Base-by-base conservation (phyloP, 148 eudicot genomes). In the Chenopodium berlandieri region DNA sequence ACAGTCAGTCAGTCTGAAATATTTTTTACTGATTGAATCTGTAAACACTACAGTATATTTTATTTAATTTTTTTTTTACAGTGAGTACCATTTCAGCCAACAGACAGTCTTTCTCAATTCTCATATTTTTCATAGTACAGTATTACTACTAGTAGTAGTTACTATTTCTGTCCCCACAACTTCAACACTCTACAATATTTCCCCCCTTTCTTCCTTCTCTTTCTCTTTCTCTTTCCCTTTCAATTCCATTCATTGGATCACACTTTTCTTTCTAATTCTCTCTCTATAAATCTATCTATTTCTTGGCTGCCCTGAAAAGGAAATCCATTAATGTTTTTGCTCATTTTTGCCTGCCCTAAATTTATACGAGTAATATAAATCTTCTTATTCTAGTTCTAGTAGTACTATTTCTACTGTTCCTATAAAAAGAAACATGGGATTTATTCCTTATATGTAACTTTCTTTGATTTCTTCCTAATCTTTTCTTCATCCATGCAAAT, bases 151-250 rank as follows among this genome's bases (percentile, higher is more conserved):
- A 74, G 7, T 73, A 63, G 81, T 34, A 74, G 67, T 83, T 83
- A 79, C 85, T 83, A 83, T 83, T 79, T 83, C 14, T 83, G 85
- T 50, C 82, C 82, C 82, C 85, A 83, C 85, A 83, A 32, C 56
- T 27, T 54, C 23, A 78, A 74, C 78, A 20, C 65, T 31, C 44
- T 40, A 40, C 44, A 40, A 40, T 40, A 40, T 6, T 40, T 40
- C 44, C 44, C 44, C 44, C 44, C 44, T 40, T 40, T 40, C 44
- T 40, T 37, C 40, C 40, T 37, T 40, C 44, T 40, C 44, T 40
- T 40, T 40, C 44, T 40, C 44, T 40, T 40, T 40, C 8, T 40
- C 44, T 40, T 37, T 37, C 5, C 4, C 40, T 37, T 40, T 40
- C 40, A 34, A 34, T 34, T 34, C 32, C 32, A 31, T 31, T 31